Conservation (phyloP, 805 yeast genomes). For the Candida easanensis region DNA sequence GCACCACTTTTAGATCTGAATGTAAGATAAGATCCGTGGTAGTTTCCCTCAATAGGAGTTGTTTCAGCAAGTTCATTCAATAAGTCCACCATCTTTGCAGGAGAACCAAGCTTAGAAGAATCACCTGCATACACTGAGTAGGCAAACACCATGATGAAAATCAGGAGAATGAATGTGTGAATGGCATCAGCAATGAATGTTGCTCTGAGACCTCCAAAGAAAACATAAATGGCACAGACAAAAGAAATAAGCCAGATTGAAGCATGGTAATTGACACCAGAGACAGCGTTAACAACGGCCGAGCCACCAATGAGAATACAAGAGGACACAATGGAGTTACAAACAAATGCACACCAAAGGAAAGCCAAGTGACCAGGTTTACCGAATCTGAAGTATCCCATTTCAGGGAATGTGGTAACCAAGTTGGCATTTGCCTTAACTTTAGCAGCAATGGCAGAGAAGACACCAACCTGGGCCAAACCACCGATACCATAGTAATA, state of each 20-base stretch:
- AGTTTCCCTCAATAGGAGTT: slow-evolving; percentile 34
- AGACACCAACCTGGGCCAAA: slow-evolving; percentile 31
- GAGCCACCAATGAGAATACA: slow-evolving; percentile 35
- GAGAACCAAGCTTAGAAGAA: slow-evolving; percentile 28
- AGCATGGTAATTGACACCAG: slow-evolving; percentile 47
- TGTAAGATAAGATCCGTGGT: slow-evolving; percentile 35
- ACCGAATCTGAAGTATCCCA: slow-evolving; percentile 40
- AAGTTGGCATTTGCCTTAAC: slow-evolving; percentile 35
- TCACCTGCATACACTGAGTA: slow-evolving; percentile 21
- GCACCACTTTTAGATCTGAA: slow-evolving; percentile 35
- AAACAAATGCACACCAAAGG: slow-evolving; percentile 33
- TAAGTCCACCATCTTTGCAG: slow-evolving; percentile 40
- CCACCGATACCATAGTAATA: slow-evolving; percentile 28
- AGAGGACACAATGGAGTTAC: slow-evolving; percentile 38
- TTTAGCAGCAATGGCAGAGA: slow-evolving; percentile 34
- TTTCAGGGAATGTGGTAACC: slow-evolving; percentile 41
- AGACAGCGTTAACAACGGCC: slow-evolving; percentile 37
- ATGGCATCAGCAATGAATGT: slow-evolving; percentile 52
- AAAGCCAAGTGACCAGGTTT: slow-evolving; percentile 37
- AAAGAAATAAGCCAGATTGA: slow-evolving; percentile 44
- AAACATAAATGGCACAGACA: slow-evolving; percentile 49
- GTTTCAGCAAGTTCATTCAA: slow-evolving; percentile 30
- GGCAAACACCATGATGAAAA: slow-evolving; percentile 35
- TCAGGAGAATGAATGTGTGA: slow-evolving; percentile 44
- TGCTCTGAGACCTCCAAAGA: slow-evolving; percentile 50